Base-by-base conservation (phyloP, 345 rosid genomes). In the Durio zibethinus region DNA sequence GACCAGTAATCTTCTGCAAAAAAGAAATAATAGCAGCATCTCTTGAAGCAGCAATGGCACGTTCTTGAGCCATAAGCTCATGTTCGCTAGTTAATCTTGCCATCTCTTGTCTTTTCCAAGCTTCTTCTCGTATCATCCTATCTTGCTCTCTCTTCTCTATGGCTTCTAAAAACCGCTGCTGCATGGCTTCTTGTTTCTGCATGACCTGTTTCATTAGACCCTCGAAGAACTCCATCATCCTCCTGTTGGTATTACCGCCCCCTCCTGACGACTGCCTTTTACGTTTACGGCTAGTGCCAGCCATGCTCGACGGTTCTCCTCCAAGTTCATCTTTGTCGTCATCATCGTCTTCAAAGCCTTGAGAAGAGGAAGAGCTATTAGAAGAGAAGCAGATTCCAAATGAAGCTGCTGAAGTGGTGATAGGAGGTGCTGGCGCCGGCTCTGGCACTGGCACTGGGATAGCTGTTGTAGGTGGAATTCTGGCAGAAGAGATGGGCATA, bases 101-200 rank as follows among this genome's bases (percentile, higher is more conserved):
- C 86, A 85, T 87, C 62, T 91, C 92, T 77, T 93, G 98, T 60
- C 91, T 85, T 82, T 82, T 89, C 96, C 98, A 90, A 35, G 96
- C 86, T 82, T 94, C 98, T 77, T 94, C 96, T 48, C 96, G 84
- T 27, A 83, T 76, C 84, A 88, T 84, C 84, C 97, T 83, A 48
- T 94, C 98, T 69, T 87, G 90, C 75, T 94, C 98, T 80, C 92
- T 86, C 86, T 85, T 92, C 86, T 94, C 98, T 14, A 92, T 87
- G 10, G 90, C 91, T 67, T 94, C 97, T 47, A 94, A 79, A 77
- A 94, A 92, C 72, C 88, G 83, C 69, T 86, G 75, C 73, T 92
- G 98, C 97, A 94, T 88, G 2, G 82, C 82, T 63, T 92, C 93
- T 80, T 94, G 98, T 82, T 92, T 90, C 69, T 90, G 92, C 91